These are phyloP conservation scores for Boletus rufocinnamomeus DNA, from an alignment of 768 basidiomycete genomes.

Conservation along the genomic window DNA sequence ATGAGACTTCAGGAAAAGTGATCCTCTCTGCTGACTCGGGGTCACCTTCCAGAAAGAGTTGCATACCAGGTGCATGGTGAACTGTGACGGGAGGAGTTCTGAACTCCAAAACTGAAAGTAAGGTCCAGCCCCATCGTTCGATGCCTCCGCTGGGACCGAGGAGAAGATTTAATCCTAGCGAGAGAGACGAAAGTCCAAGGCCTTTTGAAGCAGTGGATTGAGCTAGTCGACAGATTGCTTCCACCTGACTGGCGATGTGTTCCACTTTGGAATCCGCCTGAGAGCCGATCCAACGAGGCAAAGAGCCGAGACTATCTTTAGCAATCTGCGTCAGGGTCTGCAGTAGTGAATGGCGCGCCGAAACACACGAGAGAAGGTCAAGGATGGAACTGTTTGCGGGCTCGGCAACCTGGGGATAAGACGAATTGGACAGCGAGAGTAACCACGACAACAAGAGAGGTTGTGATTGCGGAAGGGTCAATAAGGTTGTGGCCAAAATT, in stretches of 20 bases:
- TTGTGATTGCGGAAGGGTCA: constrained; percentile 68
- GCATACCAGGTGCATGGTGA: constrained; percentile 50
- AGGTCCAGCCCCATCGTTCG: constrained; percentile 89
- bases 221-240: constrained; percentile 63
- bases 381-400: constrained; percentile 50
- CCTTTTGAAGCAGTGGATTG: constrained; percentile 17
- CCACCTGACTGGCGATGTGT: constrained; percentile 66
- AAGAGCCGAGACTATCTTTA: constrained; percentile 59
- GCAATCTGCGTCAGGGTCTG: constrained; percentile 65
- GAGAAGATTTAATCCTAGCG: constrained; percentile 56
- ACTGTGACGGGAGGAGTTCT: constrained; percentile 51
- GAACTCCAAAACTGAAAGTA: constrained; percentile 83
- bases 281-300: constrained; percentile 72
- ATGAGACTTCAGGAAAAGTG: constrained; percentile 59
- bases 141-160: constrained; percentile 83
- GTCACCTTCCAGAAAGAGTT: constrained; percentile 56
- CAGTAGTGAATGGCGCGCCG: constrained; percentile 49
- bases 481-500: constrained; percentile 54
- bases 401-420: constrained; percentile 52
- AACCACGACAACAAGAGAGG: constrained; percentile 71
- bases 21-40: constrained; percentile 37
- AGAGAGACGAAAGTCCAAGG: constrained; percentile 45
- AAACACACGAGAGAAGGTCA: constrained; percentile 44
- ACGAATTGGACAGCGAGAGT: constrained; percentile 67
- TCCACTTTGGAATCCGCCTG: constrained; percentile 75